Percentiles rank a stretch among this genome's conserved stretches.
These are phyloP conservation scores for Camelina laxa DNA, from an alignment of 345 rosid genomes.

Conservation along the genomic window DNA sequence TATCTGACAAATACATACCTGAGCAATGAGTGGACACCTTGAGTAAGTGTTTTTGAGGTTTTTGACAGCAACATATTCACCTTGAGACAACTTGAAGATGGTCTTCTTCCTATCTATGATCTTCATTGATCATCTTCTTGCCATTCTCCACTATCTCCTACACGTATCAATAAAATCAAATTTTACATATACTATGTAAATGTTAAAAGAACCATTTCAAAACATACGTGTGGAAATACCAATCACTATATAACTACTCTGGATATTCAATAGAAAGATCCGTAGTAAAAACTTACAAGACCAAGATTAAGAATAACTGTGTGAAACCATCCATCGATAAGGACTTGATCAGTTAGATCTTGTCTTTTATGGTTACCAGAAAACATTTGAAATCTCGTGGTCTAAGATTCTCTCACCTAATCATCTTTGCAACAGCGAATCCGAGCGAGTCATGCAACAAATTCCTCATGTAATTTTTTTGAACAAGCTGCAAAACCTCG, in stretches of 20 bases:
- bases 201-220: neutral
- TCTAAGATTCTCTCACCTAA: conserved; percentile 54
- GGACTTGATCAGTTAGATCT: conserved; percentile 82
- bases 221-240: too few species aligned
- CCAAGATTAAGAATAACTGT: conserved; percentile 58
- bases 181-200: neutral
- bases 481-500: conserved; percentile 68
- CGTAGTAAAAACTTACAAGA: neutral
- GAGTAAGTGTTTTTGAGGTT: conserved; percentile 72
- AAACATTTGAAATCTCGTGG: conserved; percentile 49
- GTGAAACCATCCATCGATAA: conserved; percentile 92
- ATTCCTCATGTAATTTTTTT: conserved; percentile 65
- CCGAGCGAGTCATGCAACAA: conserved; percentile 89
- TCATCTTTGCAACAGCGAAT: conserved; percentile 97
- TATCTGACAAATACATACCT: conserved; percentile 44
- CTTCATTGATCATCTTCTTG: conserved; percentile 89
- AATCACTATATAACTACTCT: too few species aligned
- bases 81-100: conserved; percentile 94
- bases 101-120: conserved; percentile 93
- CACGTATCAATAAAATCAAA: neutral
- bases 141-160: conserved; percentile 95
- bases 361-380: conserved; percentile 92
- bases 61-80: conserved; percentile 96
- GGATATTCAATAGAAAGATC: too few species aligned
- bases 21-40: conserved; percentile 72